Conservation (phyloP, 345 rosid genomes). For the Cardamine chenopodiifolia region DNA sequence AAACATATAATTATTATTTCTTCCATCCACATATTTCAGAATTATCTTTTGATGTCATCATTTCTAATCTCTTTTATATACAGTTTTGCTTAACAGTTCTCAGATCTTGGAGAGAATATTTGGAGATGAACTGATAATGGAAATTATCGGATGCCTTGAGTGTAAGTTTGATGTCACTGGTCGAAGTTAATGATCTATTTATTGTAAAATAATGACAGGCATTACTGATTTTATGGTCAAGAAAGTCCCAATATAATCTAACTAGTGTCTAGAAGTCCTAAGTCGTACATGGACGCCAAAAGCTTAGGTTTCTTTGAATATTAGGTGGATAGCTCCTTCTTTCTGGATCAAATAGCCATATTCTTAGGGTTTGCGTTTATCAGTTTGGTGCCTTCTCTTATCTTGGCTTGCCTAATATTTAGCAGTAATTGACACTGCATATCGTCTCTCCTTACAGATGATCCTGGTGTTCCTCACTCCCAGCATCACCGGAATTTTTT, state of each 20-base stretch:
- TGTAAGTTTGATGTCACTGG: conserved; percentile 58
- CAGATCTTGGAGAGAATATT: conserved; percentile 90
- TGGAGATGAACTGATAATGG: conserved; percentile 96
- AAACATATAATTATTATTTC: conserved; percentile 10
- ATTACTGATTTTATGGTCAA: no score
- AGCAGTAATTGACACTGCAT: conserved; percentile 21
- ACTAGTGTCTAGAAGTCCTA: no score
- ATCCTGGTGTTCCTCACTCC: conserved; percentile 72
- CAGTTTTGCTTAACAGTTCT: conserved; percentile 94
- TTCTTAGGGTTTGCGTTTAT: conserved; percentile 16
- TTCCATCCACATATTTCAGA: conserved; percentile 22
- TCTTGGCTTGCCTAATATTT: conserved; percentile 22
- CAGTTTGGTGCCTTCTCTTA: conserved; percentile 15
- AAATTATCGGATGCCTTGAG: conserved; percentile 96
- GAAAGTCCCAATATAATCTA: no score
- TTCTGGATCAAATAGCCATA: conserved; percentile 5
- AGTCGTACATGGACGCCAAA: conserved; percentile 1
- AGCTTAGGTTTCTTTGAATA: conserved; percentile 7
- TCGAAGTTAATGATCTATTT: neutral
- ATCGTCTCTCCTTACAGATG: conserved; percentile 58
- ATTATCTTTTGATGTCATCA: conserved; percentile 11
- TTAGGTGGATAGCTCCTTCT: conserved; percentile 18
- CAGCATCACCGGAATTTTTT: conserved; percentile 88
- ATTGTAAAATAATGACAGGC: neutral
- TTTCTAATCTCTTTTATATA: conserved; percentile 28